Base-by-base conservation (phyloP, 257 asterid species). In the Salvia splendens region DNA sequence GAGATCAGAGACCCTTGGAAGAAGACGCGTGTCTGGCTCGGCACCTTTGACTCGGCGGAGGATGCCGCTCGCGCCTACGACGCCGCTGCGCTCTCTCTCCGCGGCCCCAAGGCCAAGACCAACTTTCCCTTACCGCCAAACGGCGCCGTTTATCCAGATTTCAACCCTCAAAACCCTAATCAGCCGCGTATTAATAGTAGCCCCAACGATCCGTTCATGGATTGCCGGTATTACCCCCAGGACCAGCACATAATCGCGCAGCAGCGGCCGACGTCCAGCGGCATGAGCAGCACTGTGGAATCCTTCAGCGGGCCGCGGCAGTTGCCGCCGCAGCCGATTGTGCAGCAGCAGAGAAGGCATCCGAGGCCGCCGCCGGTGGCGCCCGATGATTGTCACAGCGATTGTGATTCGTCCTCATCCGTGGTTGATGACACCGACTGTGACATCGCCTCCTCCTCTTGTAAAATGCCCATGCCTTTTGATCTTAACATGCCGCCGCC, bases 321-420 rank as follows among this genome's bases (percentile, higher is more conserved):
- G 50, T 75, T 17, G 56, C 67, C 35, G 5, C 69, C 56, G 65
- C 72, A 32, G 69, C 30, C 30, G 30, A 24, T 24, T 24, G 1
- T 24, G 30, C 52, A 51, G 69, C 76, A 76, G 75, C 66, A 59
- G 43, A 71, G 80, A 65, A 70, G 72, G 54, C 76, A 81, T 63
- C 92, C 83, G 30, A 24, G 30, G 30, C 1, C 30, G 30, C 30
- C 30, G 42, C 84, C 87, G 12, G 51, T 79, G n/a, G 80, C 20
- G 32, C 84, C 78, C 4, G 84, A 83, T n/a, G 89, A 83, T 30
- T 83, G 84, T 53, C 83, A 54, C 54, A 86, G 94, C 65, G 90
- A 84, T 51, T 84, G 94, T 54, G 90, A 84, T 68, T 86, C 90
- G 12, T 86, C 94, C 2, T 86, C 90, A 3, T 84, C 90, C 9